Evolutionary conservation across 257 asterid species (phyloP).

Genomic region (Avicennia marina): DNA sequence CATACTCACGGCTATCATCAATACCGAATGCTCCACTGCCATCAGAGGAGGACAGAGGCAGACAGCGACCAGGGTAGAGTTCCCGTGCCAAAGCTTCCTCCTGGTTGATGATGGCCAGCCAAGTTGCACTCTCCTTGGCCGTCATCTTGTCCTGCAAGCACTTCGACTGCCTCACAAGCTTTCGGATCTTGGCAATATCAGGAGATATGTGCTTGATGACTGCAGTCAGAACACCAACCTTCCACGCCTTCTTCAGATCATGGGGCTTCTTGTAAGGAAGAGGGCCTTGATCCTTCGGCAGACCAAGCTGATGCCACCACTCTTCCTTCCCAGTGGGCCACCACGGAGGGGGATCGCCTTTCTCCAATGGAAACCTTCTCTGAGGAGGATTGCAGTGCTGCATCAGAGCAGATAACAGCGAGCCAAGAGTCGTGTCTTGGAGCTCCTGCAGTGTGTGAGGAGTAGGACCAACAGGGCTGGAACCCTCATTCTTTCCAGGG

Average conservation of each 20-base stretch:
- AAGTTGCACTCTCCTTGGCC: slow-evolving; percentile 84
- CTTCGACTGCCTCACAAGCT: slow-evolving; percentile 80
- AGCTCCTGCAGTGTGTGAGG: slow-evolving; percentile 83
- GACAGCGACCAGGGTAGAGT: slow-evolving; percentile 61
- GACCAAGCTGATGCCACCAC: slow-evolving; percentile 84
- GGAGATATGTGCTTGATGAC: slow-evolving; percentile 88
- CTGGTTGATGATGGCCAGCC: slow-evolving; percentile 73
- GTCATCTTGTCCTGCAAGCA: slow-evolving; percentile 94
- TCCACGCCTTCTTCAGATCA: slow-evolving; percentile 81
- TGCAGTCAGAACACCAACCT: slow-evolving; percentile 78
- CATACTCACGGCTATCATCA: slow-evolving; percentile 66
- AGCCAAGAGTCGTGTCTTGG: slow-evolving; percentile 86
- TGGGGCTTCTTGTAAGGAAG: slow-evolving; percentile 96
- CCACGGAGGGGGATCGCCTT: slow-evolving; percentile 87
- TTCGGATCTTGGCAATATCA: slow-evolving; percentile 76
- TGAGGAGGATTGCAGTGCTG: slow-evolving; percentile 94
- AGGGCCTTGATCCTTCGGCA: slow-evolving; percentile 56
- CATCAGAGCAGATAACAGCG: slow-evolving; percentile 78
- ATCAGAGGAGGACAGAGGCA: slow-evolving; percentile 37
- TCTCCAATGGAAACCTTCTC: slow-evolving; percentile 79
- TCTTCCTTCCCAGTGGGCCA: slow-evolving; percentile 86
- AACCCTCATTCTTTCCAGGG: slow-evolving; percentile 40
- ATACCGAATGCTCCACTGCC: slow-evolving; percentile 42
- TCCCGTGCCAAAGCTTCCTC: slow-evolving; percentile 77
- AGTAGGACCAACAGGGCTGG: slow-evolving; percentile 46